These are phyloP conservation scores for Suillus clintonianus DNA, from an alignment of 768 basidiomycete species.

Conservation along the genomic window DNA sequence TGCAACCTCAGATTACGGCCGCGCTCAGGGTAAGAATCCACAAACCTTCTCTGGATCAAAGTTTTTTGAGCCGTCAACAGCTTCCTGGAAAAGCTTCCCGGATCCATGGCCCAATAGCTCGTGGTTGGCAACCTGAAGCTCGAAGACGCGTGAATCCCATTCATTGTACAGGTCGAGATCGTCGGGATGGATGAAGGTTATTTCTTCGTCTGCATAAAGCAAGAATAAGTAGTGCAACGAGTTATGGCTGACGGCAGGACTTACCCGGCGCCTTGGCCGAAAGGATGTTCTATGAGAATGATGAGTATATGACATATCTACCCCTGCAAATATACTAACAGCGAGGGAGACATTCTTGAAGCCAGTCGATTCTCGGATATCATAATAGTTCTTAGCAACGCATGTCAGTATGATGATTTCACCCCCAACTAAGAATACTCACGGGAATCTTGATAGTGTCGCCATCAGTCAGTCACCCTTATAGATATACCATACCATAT, in stretches of 20 bases:
- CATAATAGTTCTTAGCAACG: constrained; percentile 68
- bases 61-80: constrained; percentile 74
- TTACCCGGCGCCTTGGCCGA: constrained; percentile 84
- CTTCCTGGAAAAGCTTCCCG: constrained; percentile 81
- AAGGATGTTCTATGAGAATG: constrained; percentile 63
- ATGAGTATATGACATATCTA: background rate
- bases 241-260: constrained; percentile 15
- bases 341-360: constrained; percentile 91
- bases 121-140: constrained; percentile 89
- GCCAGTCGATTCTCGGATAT: constrained; percentile 76
- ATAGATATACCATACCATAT: background rate
- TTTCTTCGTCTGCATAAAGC: constrained; percentile 56
- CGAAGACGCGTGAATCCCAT: constrained; percentile 81
- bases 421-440: constrained; percentile 17
- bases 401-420: background rate
- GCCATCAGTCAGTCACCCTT: background rate
- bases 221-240: background rate
- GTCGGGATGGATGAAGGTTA: constrained; percentile 82
- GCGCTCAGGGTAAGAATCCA: constrained; percentile 1
- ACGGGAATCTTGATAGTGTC: constrained; percentile 57
- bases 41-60: constrained; percentile 70
- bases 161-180: constrained; percentile 73
- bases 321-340: constrained; percentile 40
- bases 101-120: constrained; percentile 86
- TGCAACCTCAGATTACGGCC: background rate